phyloP scores from a whole-genome alignment of 164 flowering plant species.

The Saururus chinensis region DNA sequence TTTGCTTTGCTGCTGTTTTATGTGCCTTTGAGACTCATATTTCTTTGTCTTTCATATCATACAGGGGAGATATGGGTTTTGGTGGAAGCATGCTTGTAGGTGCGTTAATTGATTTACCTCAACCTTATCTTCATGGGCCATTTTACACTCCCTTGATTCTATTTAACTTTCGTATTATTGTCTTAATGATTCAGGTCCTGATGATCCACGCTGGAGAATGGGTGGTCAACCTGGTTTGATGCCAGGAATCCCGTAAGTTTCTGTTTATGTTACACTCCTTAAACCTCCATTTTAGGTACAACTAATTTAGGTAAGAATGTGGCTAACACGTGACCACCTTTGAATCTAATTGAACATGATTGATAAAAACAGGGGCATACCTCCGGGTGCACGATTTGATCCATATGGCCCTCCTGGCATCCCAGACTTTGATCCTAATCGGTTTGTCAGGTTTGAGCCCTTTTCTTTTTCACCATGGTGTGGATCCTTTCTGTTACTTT shows the following conservation, averaged over 20 bases:
- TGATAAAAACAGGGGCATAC: slow-evolving; percentile 43
- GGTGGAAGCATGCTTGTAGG: slow-evolving; percentile 66
- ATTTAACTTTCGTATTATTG: too few species aligned
- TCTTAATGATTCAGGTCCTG: slow-evolving; percentile 41
- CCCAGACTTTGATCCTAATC: slow-evolving; percentile 73
- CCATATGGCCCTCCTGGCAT: slow-evolving; percentile 81
- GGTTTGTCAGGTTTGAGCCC: slow-evolving; percentile 39
- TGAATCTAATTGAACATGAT: neutral
- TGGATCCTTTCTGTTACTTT: too few species aligned
- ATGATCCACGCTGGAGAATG: slow-evolving; percentile 58
- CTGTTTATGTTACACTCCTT: neutral
- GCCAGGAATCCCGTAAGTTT: slow-evolving; percentile 45
- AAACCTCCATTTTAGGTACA: neutral
- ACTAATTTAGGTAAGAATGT: slow-evolving; percentile 6
- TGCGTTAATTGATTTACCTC: slow-evolving; percentile 9
- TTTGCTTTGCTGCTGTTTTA: neutral
- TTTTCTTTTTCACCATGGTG: too few species aligned
- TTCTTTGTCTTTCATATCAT: slow-evolving; percentile 6
- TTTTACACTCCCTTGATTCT: neutral
- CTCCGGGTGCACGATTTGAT: slow-evolving; percentile 86
- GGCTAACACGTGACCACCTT: neutral
- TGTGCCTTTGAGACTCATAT: neutral
- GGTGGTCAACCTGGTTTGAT: slow-evolving; percentile 23
- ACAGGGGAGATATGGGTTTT: slow-evolving; percentile 37
- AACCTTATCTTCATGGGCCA: neutral